Base-by-base conservation (phyloP, 129 eudicot species). In the Flaveria trinervia region DNA sequence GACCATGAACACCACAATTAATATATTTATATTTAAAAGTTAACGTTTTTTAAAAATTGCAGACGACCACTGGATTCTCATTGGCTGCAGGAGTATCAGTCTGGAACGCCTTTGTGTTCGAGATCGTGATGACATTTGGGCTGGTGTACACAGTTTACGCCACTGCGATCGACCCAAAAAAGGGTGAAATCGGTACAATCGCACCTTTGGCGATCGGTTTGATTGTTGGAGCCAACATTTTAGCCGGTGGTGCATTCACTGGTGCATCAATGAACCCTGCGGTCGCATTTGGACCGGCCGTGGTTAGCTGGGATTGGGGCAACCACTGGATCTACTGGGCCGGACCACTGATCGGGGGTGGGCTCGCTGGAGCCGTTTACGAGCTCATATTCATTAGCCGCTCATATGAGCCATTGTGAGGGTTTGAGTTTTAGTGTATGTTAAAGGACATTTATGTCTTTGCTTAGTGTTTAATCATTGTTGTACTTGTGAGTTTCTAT, bases 181-280 rank as follows among this genome's bases (percentile, higher is more conserved):
- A 85, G 60, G 92, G 87, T 1, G 84, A 79, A 9, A 9, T 88
- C 9, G 89, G 89, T 5, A 83, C 83, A 15, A 82, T 85, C 6
- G 92, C 85, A 6, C 92, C 92, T 3, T 64, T 85, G 48, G 89
- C 92, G 1, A 85, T 88, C 67, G 92, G 92, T 71, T 82, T 87
- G 36, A 50, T 88, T 15, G 92, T 88, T 14, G 92, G 85, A 23
- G 92, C 89, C 46, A 85, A 88, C 75, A 88, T 82, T 80, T 75
- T 88, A 18, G 87, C 85, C 9, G 92, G 89, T n/a, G 92, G 92
- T 55, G 85, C 89, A 1, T 88, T 88, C 70, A 83, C 84, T 0
- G 92, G 92, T 1, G 92, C 92, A 30, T 84, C 92, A 25, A 88
- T 88, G 92, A 88, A 88, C 80, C 92, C 89, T 5, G 89, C 89